Evolutionary conservation across 2,329 filamentous ascomycete species (phyloP).

Genomic region (Neobulgaria alba): DNA sequence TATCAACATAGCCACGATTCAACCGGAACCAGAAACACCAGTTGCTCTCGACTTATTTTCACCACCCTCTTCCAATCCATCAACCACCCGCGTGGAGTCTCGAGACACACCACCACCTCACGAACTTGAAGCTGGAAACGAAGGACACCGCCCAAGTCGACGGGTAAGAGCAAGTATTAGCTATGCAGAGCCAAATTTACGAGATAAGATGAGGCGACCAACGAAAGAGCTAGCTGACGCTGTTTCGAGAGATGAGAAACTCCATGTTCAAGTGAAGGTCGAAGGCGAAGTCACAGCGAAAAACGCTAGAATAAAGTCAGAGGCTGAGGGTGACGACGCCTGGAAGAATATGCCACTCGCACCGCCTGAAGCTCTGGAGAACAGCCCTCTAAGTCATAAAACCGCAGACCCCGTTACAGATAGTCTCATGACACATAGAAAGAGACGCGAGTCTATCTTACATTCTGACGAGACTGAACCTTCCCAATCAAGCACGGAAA

Average conservation of each 20-base stretch:
- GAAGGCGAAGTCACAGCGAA: conserved; percentile 16
- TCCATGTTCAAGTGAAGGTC: conserved; percentile 12
- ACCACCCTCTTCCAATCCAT: conserved; percentile 41
- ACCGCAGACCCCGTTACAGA: conserved; percentile 13
- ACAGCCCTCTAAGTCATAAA: conserved; percentile 27
- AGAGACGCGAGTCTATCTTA: conserved; percentile 26
- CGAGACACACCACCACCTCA: conserved; percentile 52
- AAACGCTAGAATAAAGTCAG: conserved; percentile 20
- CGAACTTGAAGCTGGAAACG: conserved; percentile 46
- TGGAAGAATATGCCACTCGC: conserved; percentile 25
- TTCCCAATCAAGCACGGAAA: conserved; percentile 15
- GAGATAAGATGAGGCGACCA: conserved; percentile 76
- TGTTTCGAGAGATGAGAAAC: conserved; percentile 55
- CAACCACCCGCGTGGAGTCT: conserved; percentile 22
- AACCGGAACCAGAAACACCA: conserved; percentile 29
- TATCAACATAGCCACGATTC: conserved; percentile 25
- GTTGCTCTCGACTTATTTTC: conserved; percentile 36
- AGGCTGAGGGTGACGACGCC: conserved; percentile 23
- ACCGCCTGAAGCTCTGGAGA: conserved; percentile 19
- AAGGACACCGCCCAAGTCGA: conserved; percentile 56
- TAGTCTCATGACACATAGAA: conserved; percentile 23
- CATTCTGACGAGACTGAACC: conserved; percentile 18
- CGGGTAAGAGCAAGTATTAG: conserved; percentile 61
- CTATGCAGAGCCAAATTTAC: conserved; percentile 74
- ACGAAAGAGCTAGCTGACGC: conserved; percentile 70